Conservation (phyloP, 192 early-diverging fungal genomes). For the Coemansia sp. region DNA sequence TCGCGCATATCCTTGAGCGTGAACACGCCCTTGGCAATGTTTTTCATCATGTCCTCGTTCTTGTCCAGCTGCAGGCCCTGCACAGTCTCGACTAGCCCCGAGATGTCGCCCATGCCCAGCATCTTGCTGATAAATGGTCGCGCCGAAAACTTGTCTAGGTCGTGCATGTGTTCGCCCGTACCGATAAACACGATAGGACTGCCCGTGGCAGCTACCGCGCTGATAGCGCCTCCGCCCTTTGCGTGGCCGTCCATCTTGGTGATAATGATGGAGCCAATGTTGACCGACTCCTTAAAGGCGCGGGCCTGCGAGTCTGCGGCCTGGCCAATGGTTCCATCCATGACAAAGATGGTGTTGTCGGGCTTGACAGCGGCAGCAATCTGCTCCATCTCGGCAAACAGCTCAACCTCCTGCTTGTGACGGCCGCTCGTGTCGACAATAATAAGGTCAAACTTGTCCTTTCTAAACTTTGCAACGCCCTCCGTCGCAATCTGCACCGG, state of each 20-base stretch:
- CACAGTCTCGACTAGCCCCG: conserved; percentile 83
- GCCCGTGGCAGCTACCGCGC: conserved; percentile 91
- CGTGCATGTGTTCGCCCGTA: conserved; percentile 96
- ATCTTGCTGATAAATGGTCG: conserved; percentile 88
- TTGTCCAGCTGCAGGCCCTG: conserved; percentile 85
- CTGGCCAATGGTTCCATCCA: conserved; percentile 98
- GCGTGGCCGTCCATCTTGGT: conserved; percentile 99
- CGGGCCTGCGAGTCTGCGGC: conserved; percentile 90
- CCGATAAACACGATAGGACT: conserved; percentile 95
- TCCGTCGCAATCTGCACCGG: conserved; percentile 88
- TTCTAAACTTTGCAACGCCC: conserved; percentile 90
- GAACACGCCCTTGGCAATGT: conserved; percentile 81
- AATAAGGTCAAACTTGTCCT: conserved; percentile 92
- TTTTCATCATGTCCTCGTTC: conserved; percentile 86
- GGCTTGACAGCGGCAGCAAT: conserved; percentile 83
- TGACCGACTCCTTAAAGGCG: conserved; percentile 88
- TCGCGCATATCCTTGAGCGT: conserved; percentile 93
- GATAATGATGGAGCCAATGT: conserved; percentile 94
- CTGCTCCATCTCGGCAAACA: conserved; percentile 96
- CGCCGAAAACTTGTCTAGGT: conserved; percentile 87
- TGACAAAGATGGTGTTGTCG: conserved; percentile 91
- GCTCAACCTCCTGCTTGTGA: conserved; percentile 90
- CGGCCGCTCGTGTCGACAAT: conserved; percentile 98
- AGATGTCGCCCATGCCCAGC: conserved; percentile 92
- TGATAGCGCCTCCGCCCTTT: conserved; percentile 98